Evolutionary conservation across 2,329 filamentous ascomycete species (phyloP).

Genomic region (Ophiostoma novo-ulmi): DNA sequence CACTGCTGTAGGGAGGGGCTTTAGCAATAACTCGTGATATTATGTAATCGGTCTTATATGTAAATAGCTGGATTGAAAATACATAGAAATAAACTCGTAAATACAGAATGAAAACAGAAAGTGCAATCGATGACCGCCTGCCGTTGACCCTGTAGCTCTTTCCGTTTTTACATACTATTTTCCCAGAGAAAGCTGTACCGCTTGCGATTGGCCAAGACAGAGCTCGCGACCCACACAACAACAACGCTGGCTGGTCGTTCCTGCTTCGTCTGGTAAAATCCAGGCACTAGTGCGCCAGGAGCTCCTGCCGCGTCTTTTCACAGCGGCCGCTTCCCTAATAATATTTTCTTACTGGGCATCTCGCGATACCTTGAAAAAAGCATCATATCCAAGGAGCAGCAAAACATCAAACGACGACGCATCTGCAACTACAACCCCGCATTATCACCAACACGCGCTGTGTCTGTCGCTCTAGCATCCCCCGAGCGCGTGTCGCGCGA

Average conservation of each 20-base stretch:
- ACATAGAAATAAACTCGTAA: not conserved
- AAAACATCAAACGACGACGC: slow-evolving; percentile 13
- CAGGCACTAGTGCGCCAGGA: slow-evolving; percentile 22
- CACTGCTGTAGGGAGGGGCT: not conserved
- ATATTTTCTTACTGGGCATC: slow-evolving; percentile 23
- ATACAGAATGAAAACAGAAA: not conserved
- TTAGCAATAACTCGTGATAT: not conserved
- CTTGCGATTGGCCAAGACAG: not conserved
- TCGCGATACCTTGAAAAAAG: slow-evolving; percentile 18
- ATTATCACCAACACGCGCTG: not conserved
- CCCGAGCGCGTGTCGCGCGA: not conserved
- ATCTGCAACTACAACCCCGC: not conserved
- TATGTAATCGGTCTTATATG: not conserved
- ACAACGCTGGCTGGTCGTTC: slow-evolving; percentile 16
- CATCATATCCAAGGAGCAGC: slow-evolving; percentile 17
- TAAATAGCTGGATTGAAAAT: not conserved
- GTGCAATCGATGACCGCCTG: not conserved
- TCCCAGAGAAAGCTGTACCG: not conserved
- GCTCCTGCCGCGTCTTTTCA: slow-evolving; percentile 27
- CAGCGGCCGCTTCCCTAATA: slow-evolving; percentile 16
- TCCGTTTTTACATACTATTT: not conserved
- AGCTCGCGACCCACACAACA: slow-evolving; percentile 22
- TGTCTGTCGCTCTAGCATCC: not conserved
- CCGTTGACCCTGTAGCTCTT: not conserved
- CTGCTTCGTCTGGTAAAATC: slow-evolving; percentile 10